These are phyloP conservation scores for Aspergillus nidulans DNA, from an alignment of 495 filamentous ascomycete genomes.

Conservation along the genomic window DNA sequence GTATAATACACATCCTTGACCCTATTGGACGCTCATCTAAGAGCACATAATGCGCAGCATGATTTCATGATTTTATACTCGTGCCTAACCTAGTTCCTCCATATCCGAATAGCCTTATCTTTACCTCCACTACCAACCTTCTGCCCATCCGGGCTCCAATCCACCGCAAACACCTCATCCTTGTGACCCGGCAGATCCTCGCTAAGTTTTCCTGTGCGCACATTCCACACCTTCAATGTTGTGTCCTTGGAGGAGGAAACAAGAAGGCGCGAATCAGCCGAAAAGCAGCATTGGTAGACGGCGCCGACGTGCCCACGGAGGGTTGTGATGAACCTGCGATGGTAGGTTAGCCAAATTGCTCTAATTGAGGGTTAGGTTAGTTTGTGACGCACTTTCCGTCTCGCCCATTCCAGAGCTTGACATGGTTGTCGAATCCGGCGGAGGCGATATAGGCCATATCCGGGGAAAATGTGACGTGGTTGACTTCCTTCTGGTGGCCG, in stretches of 20 bases:
- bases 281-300: slow-evolving; percentile 88
- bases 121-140: slow-evolving; percentile 87
- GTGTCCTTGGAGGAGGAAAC: slow-evolving; percentile 88
- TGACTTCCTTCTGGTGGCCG: slow-evolving; percentile 95
- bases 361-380: not conserved
- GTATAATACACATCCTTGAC: too few species aligned
- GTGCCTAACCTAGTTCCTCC: slow-evolving; percentile 54
- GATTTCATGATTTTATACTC: slow-evolving; percentile 10
- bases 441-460: slow-evolving; percentile 83
- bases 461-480: slow-evolving; percentile 90
- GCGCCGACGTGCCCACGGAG: slow-evolving; percentile 89
- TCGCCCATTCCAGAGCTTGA: slow-evolving; percentile 77
- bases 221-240: slow-evolving; percentile 92
- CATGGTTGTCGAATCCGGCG: slow-evolving; percentile 86
- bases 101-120: slow-evolving; percentile 85
- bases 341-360: not conserved
- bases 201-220: slow-evolving; percentile 74
- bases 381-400: slow-evolving; percentile 53
- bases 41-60: not conserved
- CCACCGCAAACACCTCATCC: slow-evolving; percentile 91
- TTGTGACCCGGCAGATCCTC: slow-evolving; percentile 90
- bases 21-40: too few species aligned
- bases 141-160: slow-evolving; percentile 84
- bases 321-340: slow-evolving; percentile 67
- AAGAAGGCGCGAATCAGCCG: slow-evolving; percentile 78